Conservation (phyloP, 2,329 filamentous ascomycete species). For the Tympanopsis confertula region DNA sequence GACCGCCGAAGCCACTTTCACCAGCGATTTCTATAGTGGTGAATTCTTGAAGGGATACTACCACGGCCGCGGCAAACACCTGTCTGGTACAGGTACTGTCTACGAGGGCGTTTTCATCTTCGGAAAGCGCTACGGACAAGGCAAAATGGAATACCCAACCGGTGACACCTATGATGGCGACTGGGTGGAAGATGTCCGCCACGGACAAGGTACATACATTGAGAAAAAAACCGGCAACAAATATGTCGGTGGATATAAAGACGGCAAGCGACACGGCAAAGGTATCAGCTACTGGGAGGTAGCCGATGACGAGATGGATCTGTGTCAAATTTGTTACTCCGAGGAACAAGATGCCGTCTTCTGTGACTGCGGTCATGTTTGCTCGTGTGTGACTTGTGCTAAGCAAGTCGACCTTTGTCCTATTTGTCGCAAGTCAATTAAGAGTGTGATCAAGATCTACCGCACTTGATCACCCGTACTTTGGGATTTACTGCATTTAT, state of each 20-base stretch:
- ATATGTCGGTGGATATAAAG: slow-evolving; percentile 47
- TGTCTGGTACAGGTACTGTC: slow-evolving; percentile 37
- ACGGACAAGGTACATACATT: slow-evolving; percentile 44
- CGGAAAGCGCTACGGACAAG: slow-evolving; percentile 39
- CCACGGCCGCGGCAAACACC: slow-evolving; percentile 41
- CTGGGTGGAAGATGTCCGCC: slow-evolving; percentile 29
- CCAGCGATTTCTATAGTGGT: slow-evolving; percentile 42
- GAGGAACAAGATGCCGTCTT: slow-evolving; percentile 46
- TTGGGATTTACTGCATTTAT: no score
- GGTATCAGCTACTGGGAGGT: slow-evolving; percentile 51
- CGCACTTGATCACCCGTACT: slow-evolving; percentile 20
- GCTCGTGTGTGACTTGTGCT: slow-evolving; percentile 47
- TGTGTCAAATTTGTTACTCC: slow-evolving; percentile 53
- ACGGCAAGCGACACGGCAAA: slow-evolving; percentile 47
- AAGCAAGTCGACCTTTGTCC: slow-evolving; percentile 45
- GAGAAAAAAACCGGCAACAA: slow-evolving; percentile 45
- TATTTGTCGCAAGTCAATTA: slow-evolving; percentile 44
- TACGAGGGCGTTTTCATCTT: slow-evolving; percentile 43
- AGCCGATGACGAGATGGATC: slow-evolving; percentile 44
- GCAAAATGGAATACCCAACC: slow-evolving; percentile 43
- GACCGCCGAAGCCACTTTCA: slow-evolving; percentile 38
- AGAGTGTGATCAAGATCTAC: slow-evolving; percentile 45
- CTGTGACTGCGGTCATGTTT: slow-evolving; percentile 51
- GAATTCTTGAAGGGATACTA: slow-evolving; percentile 32
- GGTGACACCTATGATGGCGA: slow-evolving; percentile 33